phyloP scores from a whole-genome alignment of 2,329 filamentous ascomycete species.

The Aspergillus candidus region DNA sequence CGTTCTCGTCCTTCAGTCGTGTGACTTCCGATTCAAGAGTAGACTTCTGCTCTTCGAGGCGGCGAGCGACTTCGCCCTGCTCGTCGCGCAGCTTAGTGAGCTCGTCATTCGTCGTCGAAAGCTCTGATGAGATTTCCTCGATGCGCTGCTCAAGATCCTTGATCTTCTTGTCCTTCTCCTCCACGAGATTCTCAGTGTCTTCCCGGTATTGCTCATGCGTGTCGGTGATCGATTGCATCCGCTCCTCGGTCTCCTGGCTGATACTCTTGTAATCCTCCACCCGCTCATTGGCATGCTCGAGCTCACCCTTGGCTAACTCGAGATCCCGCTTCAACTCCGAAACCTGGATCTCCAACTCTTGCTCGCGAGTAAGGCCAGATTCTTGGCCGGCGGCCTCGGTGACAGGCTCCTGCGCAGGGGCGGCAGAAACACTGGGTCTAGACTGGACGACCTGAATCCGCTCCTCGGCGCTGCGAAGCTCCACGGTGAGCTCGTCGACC shows the following conservation, averaged over 20 bases:
- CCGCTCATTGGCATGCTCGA: conserved; percentile 74
- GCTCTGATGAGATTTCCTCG: conserved; percentile 75
- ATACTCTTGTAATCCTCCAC: conserved; percentile 84
- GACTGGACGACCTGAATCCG: conserved; percentile 74
- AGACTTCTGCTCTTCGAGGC: conserved; percentile 74
- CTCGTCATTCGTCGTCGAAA: conserved; percentile 75
- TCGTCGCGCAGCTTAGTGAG: conserved; percentile 73
- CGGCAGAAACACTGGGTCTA: conserved; percentile 61
- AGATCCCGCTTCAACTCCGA: conserved; percentile 82
- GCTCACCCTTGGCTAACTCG: conserved; percentile 70
- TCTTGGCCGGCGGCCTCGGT: conserved; percentile 49
- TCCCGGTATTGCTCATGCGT: conserved; percentile 83
- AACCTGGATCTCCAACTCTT: conserved; percentile 77
- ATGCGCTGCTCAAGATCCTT: conserved; percentile 75
- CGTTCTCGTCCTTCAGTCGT: conserved; percentile 76
- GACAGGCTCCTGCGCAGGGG: conserved; percentile 35
- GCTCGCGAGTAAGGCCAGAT: conserved; percentile 57
- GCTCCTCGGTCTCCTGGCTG: conserved; percentile 80
- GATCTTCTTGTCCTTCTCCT: conserved; percentile 73
- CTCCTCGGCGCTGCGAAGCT: conserved; percentile 84
- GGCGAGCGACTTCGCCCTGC: conserved; percentile 66
- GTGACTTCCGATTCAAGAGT: conserved; percentile 71
- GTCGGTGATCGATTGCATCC: conserved; percentile 69
- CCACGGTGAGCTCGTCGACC: conserved; percentile 81
- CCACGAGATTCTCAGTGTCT: conserved; percentile 69